These are phyloP conservation scores for Aspergillus sclerotioniger DNA, from an alignment of 495 filamentous ascomycete genomes.

Conservation along the genomic window DNA sequence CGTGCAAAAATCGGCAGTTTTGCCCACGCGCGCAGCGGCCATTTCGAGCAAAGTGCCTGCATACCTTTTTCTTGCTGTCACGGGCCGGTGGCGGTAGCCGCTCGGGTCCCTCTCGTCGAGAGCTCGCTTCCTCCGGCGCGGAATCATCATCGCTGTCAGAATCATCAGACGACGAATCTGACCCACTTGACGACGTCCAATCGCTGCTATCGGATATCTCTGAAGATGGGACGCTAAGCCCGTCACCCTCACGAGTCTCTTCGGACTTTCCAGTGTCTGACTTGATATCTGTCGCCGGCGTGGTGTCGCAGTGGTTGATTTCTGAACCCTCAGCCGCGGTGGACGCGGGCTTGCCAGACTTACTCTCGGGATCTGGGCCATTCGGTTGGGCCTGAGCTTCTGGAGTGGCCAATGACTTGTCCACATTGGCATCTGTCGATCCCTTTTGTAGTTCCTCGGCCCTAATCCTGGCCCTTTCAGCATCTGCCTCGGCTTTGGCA, in stretches of 20 bases:
- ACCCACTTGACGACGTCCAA: conserved; percentile 40
- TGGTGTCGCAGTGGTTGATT: background rate
- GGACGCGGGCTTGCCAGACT: background rate
- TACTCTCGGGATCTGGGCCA: background rate
- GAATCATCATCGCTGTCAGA: conserved; percentile 38
- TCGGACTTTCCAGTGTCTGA: background rate
- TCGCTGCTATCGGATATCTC: conserved; percentile 29
- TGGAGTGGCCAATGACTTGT: conserved; percentile 10
- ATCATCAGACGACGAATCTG: conserved; percentile 32
- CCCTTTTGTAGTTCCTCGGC: conserved; percentile 35
- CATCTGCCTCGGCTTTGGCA: conserved; percentile 48
- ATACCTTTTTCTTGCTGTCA: conserved; percentile 37
- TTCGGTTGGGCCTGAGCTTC: conserved; percentile 2
- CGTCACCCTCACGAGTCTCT: conserved; percentile 19
- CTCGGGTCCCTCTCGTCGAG: conserved; percentile 42
- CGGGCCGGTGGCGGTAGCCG: conserved; percentile 42
- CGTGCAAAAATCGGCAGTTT: conserved; percentile 48
- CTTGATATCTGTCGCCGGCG: background rate
- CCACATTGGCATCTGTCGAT: conserved; percentile 6
- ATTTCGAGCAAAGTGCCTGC: conserved; percentile 45
- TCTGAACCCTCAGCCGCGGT: background rate
- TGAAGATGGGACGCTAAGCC: conserved; percentile 7
- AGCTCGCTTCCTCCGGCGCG: conserved; percentile 42
- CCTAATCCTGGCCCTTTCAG: conserved; percentile 40
- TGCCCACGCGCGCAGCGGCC: conserved; percentile 47